Conservation (phyloP, 73 alveolate species). For the Tetrahymena elliotti region DNA sequence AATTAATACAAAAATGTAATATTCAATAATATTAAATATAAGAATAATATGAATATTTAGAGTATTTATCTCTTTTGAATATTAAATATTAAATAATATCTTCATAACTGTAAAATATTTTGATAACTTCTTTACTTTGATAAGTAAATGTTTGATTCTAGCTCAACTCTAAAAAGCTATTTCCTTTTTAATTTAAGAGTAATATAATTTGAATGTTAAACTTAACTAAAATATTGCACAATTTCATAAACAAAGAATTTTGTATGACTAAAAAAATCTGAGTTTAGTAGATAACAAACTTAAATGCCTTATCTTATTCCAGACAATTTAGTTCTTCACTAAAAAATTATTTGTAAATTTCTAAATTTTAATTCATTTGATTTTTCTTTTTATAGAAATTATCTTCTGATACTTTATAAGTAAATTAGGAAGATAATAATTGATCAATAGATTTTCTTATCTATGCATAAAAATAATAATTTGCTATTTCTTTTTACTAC, state of each 20-base stretch:
- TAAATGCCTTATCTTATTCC: not conserved
- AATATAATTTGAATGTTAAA: too few species aligned
- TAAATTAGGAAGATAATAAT: not conserved
- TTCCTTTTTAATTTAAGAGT: not conserved
- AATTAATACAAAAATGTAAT: too few species aligned
- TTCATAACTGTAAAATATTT: too few species aligned
- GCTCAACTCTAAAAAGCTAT: not conserved
- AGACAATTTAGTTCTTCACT: not conserved
- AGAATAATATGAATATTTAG: not conserved
- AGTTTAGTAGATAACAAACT: not conserved
- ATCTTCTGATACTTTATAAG: not conserved
- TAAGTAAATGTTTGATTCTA: not conserved
- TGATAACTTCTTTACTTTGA: not conserved
- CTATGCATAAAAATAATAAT: not conserved
- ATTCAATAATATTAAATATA: not conserved
- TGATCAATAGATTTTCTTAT: not conserved
- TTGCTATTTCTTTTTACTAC: not conserved
- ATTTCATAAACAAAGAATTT: not conserved
- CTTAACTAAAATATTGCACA: not conserved
- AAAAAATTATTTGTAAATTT: too few species aligned
- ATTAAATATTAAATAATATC: not conserved
- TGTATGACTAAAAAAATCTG: too few species aligned
- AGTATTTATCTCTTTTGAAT: not conserved
- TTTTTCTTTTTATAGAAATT: too few species aligned
- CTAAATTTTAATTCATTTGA: not conserved